A percentile compares a stretch with the other conserved stretches of the same genome.
Conservation (phyloP, 129 eudicot genomes). For the Flaveria trinervia region DNA sequence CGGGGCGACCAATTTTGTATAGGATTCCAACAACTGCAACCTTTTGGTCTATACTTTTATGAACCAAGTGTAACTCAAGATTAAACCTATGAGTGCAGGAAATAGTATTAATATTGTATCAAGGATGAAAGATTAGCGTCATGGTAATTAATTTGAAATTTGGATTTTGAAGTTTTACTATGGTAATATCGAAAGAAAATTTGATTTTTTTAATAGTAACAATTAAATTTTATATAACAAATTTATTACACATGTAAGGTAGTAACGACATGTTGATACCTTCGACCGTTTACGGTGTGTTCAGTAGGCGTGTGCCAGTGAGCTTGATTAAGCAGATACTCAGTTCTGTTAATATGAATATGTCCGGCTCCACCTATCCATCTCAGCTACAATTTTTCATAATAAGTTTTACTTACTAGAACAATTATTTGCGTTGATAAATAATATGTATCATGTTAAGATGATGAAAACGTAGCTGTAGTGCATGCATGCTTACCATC, state of each 20-base stretch:
- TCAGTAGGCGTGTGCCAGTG: constrained; percentile 75
- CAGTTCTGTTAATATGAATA: constrained; percentile 46
- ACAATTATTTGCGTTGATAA: background rate
- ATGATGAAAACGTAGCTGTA: background rate
- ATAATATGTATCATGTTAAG: no score
- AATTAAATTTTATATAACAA: no score
- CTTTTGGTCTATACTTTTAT: constrained; percentile 32
- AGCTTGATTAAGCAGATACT: constrained; percentile 40
- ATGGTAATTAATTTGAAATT: no score
- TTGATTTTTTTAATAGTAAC: no score
- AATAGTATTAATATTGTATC: no score
- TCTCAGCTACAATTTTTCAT: constrained; percentile 33
- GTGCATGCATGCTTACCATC: constrained; percentile 33
- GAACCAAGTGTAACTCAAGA: constrained; percentile 59
- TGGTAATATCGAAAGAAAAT: no score
- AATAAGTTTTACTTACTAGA: background rate
- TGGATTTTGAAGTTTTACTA: no score
- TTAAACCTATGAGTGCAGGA: constrained; percentile 33
- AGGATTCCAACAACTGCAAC: constrained; percentile 54
- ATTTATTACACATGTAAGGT: no score
- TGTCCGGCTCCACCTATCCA: constrained; percentile 49
- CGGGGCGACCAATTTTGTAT: constrained; percentile 50
- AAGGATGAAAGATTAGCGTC: no score
- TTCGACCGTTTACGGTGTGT: constrained; percentile 60
- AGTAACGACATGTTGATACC: constrained; percentile 25